Conservation (phyloP, 1,139 yeast species). For the Debaryomyces sp. region DNA sequence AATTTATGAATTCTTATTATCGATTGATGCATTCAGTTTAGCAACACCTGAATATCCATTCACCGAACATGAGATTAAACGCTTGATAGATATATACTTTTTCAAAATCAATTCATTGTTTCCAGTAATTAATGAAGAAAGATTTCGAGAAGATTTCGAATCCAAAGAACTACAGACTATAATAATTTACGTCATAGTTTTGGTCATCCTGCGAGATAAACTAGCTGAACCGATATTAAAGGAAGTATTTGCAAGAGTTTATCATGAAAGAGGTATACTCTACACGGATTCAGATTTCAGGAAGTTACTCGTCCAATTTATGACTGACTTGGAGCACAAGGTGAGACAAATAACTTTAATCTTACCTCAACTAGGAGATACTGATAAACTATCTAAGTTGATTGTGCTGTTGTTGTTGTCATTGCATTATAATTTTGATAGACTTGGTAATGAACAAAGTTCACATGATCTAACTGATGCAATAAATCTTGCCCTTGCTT, state of each 20-base stretch:
- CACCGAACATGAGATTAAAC: constrained; percentile 21
- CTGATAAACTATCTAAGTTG: constrained; percentile 34
- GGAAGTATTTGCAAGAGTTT: constrained; percentile 20
- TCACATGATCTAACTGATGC: constrained; percentile 40
- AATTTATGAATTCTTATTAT: constrained; percentile 23
- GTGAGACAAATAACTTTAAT: constrained; percentile 31
- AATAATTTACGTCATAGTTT: constrained; percentile 30
- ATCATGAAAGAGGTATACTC: constrained; percentile 12
- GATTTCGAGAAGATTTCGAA: constrained; percentile 33
- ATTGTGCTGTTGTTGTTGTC: constrained; percentile 33
- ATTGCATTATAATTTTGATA: constrained; percentile 31
- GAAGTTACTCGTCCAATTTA: constrained; percentile 16
- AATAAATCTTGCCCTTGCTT: constrained; percentile 30
- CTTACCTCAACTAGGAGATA: constrained; percentile 39
- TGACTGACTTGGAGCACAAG: constrained; percentile 34
- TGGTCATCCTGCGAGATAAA: constrained; percentile 31
- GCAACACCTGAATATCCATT: constrained; percentile 26
- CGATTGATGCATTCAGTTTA: constrained; percentile 38
- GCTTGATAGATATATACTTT: constrained; percentile 32
- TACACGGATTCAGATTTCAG: constrained; percentile 10
- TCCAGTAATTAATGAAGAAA: constrained; percentile 31
- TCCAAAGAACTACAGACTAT: constrained; percentile 25
- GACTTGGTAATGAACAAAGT: constrained; percentile 39
- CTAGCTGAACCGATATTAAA: constrained; percentile 30
- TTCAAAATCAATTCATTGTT: constrained; percentile 35